phyloP scores from a whole-genome alignment of 306 rosid species.

The Biancaea sappan region DNA sequence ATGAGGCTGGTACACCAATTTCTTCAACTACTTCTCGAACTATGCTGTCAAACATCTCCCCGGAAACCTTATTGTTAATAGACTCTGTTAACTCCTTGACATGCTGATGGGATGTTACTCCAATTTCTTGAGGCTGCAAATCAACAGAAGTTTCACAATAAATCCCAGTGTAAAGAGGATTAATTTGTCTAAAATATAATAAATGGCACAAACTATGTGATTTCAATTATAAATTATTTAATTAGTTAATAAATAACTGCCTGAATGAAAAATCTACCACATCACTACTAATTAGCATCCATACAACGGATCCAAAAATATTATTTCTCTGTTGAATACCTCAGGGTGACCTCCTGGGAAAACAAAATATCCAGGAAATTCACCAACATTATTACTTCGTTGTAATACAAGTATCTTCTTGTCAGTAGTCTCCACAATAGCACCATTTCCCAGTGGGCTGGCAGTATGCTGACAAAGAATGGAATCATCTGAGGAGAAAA shows the following conservation, averaged over 20 bases:
- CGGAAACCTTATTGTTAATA: slow-evolving; percentile 54
- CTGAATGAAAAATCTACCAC: no score
- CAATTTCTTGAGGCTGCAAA: slow-evolving; percentile 85
- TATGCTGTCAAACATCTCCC: slow-evolving; percentile 90
- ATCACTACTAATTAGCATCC: slow-evolving; percentile 12
- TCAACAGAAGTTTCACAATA: slow-evolving; percentile 30
- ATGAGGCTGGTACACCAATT: slow-evolving; percentile 82
- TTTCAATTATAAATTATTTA: no score
- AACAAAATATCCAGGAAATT: slow-evolving; percentile 90
- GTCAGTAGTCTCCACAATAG: slow-evolving; percentile 86
- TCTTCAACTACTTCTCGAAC: slow-evolving; percentile 94
- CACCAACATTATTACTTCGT: slow-evolving; percentile 90
- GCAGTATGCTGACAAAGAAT: slow-evolving; percentile 78
- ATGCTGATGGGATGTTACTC: slow-evolving; percentile 55
- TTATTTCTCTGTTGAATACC: slow-evolving; percentile 50
- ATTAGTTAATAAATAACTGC: no score
- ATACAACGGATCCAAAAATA: slow-evolving; percentile 6
- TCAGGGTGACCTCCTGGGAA: slow-evolving; percentile 99
- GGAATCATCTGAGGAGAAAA: slow-evolving; percentile 62
- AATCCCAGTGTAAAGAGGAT: slow-evolving; percentile 20
- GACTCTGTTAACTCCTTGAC: slow-evolving; percentile 52
- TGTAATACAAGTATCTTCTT: slow-evolving; percentile 69
- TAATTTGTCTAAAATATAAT: slow-evolving; percentile 20
- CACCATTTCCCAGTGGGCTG: slow-evolving; percentile 95
- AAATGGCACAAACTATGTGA: slow-evolving; percentile 9